These are phyloP conservation scores for Abortiporus biennis DNA, from an alignment of 1,284 basidiomycete genomes.

Conservation along the genomic window DNA sequence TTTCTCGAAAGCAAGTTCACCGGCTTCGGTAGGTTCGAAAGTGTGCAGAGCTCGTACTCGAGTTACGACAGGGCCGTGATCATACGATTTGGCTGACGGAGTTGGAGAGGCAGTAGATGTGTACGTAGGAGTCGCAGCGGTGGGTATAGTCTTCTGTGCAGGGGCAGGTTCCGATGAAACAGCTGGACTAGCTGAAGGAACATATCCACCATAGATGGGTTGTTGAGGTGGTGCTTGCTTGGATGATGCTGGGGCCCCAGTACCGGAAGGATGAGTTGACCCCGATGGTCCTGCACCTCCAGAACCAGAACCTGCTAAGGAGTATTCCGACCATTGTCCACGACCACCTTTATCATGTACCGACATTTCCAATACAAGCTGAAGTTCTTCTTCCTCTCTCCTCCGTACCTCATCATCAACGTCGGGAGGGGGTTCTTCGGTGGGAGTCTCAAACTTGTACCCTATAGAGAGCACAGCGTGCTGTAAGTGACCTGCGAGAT, in stretches of 20 bases:
- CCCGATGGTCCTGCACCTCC: constrained; percentile 27
- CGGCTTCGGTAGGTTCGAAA: constrained; percentile 85
- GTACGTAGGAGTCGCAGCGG: constrained; percentile 14
- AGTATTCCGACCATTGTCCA: constrained; percentile 39
- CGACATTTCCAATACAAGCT: constrained; percentile 84
- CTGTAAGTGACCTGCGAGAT: too few relatives aligned
- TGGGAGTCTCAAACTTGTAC: constrained; percentile 62
- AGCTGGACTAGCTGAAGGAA: constrained; percentile 25
- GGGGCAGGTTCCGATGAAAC: constrained; percentile 25
- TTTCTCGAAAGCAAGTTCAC: constrained; percentile 89
- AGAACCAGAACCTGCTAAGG: constrained; percentile 24
- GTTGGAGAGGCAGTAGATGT: constrained; percentile 20
- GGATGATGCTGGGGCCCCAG: constrained; percentile 18
- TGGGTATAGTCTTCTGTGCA: constrained; percentile 17
- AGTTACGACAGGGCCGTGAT: constrained; percentile 44
- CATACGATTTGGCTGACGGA: constrained; percentile 25
- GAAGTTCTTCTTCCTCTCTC: constrained; percentile 89
- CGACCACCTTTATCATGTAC: constrained; percentile 85
- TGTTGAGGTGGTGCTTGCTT: constrained; percentile 14
- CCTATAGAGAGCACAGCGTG: constrained; percentile 44
- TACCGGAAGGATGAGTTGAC: constrained; percentile 16
- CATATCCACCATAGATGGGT: constrained; percentile 25
- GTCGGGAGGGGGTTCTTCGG: constrained; percentile 61
- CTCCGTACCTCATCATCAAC: constrained; percentile 77
- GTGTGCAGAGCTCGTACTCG: constrained; percentile 89